phyloP scores from a whole-genome alignment of 768 basidiomycete species.

The Trametes coccinea region DNA sequence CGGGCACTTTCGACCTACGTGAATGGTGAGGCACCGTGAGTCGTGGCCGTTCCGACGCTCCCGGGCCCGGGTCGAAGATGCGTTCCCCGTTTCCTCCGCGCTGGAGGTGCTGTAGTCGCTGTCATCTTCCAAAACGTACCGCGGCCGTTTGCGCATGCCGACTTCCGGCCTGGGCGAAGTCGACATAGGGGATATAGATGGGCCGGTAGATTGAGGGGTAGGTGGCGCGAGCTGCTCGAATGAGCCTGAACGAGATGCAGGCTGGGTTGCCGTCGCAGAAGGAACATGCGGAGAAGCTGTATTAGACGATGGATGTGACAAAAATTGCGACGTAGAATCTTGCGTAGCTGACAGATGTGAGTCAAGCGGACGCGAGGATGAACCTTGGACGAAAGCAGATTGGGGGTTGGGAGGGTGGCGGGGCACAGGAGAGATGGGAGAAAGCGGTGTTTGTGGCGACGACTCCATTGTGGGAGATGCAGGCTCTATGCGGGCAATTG shows the following conservation, averaged over 20 bases:
- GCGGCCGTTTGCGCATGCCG: constrained; percentile 28
- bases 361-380: constrained; percentile 28
- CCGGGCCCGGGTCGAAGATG: constrained; percentile 32
- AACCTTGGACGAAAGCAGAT: constrained; percentile 37
- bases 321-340: background rate
- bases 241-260: background rate
- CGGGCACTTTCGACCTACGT: constrained; percentile 42
- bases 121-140: constrained; percentile 40
- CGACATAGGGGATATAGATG: constrained; percentile 28
- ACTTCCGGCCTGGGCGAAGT: constrained; percentile 37
- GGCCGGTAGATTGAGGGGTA: constrained; percentile 9
- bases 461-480: constrained; percentile 2
- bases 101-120: constrained; percentile 30
- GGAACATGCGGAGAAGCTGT: background rate
- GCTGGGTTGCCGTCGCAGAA: background rate
- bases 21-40: constrained; percentile 63
- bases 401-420: constrained; percentile 27
- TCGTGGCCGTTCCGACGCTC: constrained; percentile 64
- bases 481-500: constrained; percentile 16
- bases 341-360: background rate
- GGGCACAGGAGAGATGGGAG: constrained; percentile 7
- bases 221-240: background rate
- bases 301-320: constrained; percentile 2
- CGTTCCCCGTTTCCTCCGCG: constrained; percentile 39
- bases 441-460: background rate